A percentile compares a stretch with the other conserved stretches of the same genome.
phyloP scores from a whole-genome alignment of 352 stramenopile species.

The Saprolegnia diclina region DNA sequence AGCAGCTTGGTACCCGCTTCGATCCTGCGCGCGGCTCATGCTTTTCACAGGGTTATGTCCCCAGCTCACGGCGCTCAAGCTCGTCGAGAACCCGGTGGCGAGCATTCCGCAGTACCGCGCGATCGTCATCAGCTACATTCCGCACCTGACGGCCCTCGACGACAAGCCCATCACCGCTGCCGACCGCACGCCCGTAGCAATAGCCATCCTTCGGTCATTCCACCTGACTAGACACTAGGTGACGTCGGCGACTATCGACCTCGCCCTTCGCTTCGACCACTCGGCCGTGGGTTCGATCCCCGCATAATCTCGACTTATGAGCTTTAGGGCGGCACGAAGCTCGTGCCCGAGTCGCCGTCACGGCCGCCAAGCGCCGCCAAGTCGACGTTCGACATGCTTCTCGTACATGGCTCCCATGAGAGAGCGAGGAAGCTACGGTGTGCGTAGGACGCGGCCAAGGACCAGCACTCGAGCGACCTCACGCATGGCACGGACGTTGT shows the following conservation, averaged over 20 bases:
- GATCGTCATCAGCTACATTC: constrained; percentile 67
- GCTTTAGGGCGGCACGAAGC: background rate
- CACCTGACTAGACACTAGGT: constrained; percentile 29
- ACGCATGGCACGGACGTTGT: constrained; percentile 85
- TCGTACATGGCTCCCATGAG: constrained; percentile 1
- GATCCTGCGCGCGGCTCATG: background rate
- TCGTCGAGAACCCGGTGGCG: constrained; percentile 64
- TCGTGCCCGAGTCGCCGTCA: background rate
- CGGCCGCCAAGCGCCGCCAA: background rate
- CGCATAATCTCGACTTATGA: background rate
- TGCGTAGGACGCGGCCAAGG: constrained; percentile 18
- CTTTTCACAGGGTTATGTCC: constrained; percentile 48
- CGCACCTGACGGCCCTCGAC: constrained; percentile 49
- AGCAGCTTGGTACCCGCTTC: constrained; percentile 54
- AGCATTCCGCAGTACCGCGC: constrained; percentile 49
- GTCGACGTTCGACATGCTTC: constrained; percentile 15
- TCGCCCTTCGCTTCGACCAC: constrained; percentile 3
- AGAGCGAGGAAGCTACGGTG: background rate
- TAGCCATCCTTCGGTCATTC: constrained; percentile 28
- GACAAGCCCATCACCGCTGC: constrained; percentile 27
- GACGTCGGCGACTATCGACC: constrained; percentile 14
- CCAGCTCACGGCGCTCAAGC: constrained; percentile 51
- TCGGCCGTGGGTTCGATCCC: background rate
- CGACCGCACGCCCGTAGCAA: constrained; percentile 24
- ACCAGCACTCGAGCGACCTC: constrained; percentile 68